These are phyloP conservation scores for Ceriops decandra DNA, from an alignment of 345 rosid genomes.

Conservation along the genomic window DNA sequence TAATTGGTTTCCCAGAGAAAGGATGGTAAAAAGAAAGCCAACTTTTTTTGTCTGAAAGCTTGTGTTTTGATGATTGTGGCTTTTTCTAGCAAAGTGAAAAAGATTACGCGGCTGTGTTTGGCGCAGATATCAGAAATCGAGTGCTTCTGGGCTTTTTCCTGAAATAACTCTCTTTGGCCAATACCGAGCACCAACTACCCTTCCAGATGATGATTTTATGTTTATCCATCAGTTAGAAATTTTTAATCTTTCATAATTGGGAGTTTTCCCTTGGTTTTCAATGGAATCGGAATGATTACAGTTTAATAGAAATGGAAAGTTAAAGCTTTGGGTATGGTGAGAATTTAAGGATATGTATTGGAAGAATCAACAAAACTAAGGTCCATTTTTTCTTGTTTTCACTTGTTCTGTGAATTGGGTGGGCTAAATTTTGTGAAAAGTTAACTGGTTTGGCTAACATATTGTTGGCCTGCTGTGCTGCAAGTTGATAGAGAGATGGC, in stretches of 20 bases:
- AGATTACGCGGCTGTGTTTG: background rate
- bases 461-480: slow-evolving; percentile 1
- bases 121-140: background rate
- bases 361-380: background rate
- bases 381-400: background rate
- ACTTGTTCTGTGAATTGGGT: background rate
- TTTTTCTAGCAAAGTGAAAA: background rate
- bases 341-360: background rate
- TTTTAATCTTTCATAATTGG: background rate
- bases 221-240: background rate
- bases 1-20: background rate
- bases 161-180: background rate
- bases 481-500: slow-evolving; percentile 24
- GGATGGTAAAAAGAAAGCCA: background rate
- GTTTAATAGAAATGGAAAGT: background rate
- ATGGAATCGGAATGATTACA: too few relatives aligned
- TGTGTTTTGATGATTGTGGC: background rate
- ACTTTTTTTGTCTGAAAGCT: background rate
- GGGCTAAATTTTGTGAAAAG: background rate
- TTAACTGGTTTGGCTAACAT: background rate
- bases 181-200: background rate
- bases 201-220: background rate
- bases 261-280: too few relatives aligned
- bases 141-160: slow-evolving; percentile 5
- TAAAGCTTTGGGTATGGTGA: background rate